Evolutionary conservation across 495 filamentous ascomycete species (phyloP).

Genomic region (Patellaria atrata): DNA sequence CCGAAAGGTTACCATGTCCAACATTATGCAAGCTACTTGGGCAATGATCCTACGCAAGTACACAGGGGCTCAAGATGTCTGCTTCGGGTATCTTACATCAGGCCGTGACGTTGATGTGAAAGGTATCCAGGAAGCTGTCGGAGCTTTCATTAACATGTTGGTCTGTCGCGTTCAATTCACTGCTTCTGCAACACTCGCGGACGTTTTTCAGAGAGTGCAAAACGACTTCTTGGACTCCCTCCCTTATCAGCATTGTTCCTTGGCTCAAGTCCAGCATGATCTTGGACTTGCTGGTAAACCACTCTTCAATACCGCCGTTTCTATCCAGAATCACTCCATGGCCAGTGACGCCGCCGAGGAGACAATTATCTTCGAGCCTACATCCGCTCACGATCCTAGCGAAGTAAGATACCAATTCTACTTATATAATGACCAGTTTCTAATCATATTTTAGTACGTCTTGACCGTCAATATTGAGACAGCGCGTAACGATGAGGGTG

Average conservation of each 20-base stretch:
- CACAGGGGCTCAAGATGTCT: conserved; percentile 15
- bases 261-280: conserved; percentile 19
- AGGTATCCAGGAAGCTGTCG: conserved; percentile 35
- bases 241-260: conserved; percentile 18
- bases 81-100: conserved; percentile 20
- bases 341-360: conserved; percentile 1
- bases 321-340: conserved; percentile 15
- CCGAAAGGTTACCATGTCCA: conserved; percentile 12
- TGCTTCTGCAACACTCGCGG: conserved; percentile 3
- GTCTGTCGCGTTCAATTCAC: conserved; percentile 15
- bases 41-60: conserved; percentile 13
- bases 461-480: conserved; percentile 19
- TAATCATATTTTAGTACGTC: conserved; percentile 8
- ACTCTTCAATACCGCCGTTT: conserved; percentile 20
- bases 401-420: conserved; percentile 5
- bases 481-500: conserved; percentile 13
- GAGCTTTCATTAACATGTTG: conserved; percentile 32
- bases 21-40: conserved; percentile 15
- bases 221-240: conserved; percentile 16
- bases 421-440: background rate
- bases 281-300: conserved; percentile 14
- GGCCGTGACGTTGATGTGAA: conserved; percentile 34
- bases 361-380: conserved; percentile 11
- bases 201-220: conserved; percentile 15
- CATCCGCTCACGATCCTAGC: conserved; percentile 13